These are phyloP conservation scores for Melampsora abietis-canadensis DNA, from an alignment of 1,284 basidiomycete species.

Conservation along the genomic window DNA sequence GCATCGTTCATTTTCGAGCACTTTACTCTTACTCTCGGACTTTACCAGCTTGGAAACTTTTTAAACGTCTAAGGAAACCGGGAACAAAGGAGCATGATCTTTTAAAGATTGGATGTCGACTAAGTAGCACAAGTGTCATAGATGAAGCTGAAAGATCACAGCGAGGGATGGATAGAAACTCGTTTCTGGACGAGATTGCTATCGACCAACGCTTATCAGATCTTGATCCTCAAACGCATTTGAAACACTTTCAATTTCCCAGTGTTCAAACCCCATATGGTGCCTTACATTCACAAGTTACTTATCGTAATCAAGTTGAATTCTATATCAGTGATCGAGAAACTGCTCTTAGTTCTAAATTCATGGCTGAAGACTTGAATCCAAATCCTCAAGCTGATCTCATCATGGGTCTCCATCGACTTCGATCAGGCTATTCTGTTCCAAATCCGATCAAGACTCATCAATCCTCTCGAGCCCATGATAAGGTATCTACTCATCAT, in stretches of 20 bases:
- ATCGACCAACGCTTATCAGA: conserved; percentile 16
- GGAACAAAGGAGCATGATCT: neutral
- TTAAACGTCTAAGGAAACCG: conserved; percentile 6
- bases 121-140: conserved; percentile 10
- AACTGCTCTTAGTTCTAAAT: conserved; percentile 12
- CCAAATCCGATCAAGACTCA: conserved; percentile 5
- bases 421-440: neutral
- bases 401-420: neutral
- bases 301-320: conserved; percentile 30
- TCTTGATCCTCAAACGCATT: neutral
- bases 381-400: neutral
- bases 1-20: conserved; percentile 37
- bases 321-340: conserved; percentile 25
- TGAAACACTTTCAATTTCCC: conserved; percentile 21
- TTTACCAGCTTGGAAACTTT: conserved; percentile 18
- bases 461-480: neutral
- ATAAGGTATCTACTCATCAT: neutral
- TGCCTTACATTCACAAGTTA: conserved; percentile 9
- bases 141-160: neutral
- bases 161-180: neutral
- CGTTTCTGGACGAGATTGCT: conserved; percentile 4
- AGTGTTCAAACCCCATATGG: conserved; percentile 27
- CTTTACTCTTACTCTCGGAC: conserved; percentile 19
- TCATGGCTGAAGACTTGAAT: conserved; percentile 13
- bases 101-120: conserved; percentile 29